phyloP scores from a whole-genome alignment of 2,329 filamentous ascomycete genomes.

The Colletotrichum plurivorum region DNA sequence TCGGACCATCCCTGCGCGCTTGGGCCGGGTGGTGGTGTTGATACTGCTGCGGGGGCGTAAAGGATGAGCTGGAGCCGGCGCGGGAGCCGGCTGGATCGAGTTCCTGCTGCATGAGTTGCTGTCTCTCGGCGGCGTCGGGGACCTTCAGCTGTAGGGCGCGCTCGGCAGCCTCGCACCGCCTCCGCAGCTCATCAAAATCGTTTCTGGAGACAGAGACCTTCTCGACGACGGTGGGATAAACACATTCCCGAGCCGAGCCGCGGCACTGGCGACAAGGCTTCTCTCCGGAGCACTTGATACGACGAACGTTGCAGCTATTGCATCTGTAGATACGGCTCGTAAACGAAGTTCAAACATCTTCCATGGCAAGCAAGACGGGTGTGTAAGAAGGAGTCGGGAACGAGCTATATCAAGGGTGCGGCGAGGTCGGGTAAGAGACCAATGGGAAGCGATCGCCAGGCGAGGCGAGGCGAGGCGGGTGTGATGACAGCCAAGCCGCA shows the following conservation, averaged over 20 bases:
- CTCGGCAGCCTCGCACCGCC: constrained; percentile 57
- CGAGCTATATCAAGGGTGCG: constrained; percentile 6
- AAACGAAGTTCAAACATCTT: not conserved
- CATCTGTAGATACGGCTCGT: constrained; percentile 53
- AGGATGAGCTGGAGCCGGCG: constrained; percentile 36
- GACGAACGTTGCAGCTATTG: constrained; percentile 67
- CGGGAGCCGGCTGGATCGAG: constrained; percentile 41
- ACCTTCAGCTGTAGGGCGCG: constrained; percentile 53
- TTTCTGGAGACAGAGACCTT: constrained; percentile 58
- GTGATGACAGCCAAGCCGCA: constrained; percentile 8
- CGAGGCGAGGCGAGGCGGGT: not conserved
- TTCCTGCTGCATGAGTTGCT: constrained; percentile 49
- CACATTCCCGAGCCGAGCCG: constrained; percentile 59
- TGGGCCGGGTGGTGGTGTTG: constrained; percentile 28
- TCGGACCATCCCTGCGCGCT: constrained; percentile 1
- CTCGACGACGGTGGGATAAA: constrained; percentile 61
- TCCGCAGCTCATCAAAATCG: constrained; percentile 58
- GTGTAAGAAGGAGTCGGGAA: constrained; percentile 3
- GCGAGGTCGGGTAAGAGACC: constrained; percentile 2
- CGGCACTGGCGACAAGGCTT: constrained; percentile 63
- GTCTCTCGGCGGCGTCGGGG: constrained; percentile 52
- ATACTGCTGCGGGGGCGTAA: constrained; percentile 42
- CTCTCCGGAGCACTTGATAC: constrained; percentile 67
- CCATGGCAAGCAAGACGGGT: not conserved
- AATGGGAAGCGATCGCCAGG: constrained; percentile 12